Evolutionary conservation across 306 rosid genomes (phyloP).

Genomic region (Pyrus betulifolia): DNA sequence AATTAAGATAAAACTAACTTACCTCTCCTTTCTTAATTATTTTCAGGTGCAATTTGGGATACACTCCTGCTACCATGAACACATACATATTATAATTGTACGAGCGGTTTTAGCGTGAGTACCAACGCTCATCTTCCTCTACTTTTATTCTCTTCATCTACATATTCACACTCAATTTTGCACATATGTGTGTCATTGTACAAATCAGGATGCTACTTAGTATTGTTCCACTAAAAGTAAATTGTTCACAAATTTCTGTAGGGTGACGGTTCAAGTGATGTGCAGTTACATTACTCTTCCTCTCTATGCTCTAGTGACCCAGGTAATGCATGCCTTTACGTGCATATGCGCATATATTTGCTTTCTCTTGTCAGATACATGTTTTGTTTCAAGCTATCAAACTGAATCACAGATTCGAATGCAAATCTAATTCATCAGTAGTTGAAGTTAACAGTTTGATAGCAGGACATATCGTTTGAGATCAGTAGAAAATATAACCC

Average conservation of each 20-base stretch:
- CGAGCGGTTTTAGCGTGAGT: constrained; percentile 51
- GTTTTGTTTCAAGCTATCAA: neutral
- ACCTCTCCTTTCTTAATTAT: neutral
- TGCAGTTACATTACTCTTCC: constrained; percentile 62
- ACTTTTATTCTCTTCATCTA: neutral
- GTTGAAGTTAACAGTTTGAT: neutral
- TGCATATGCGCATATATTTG: neutral
- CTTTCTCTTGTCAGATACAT: neutral
- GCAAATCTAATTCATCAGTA: neutral
- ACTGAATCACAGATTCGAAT: neutral
- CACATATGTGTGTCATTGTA: neutral
- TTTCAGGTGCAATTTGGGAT: constrained; percentile 45
- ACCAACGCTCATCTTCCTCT: neutral
- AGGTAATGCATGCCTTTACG: constrained; percentile 20
- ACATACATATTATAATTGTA: constrained; percentile 13
- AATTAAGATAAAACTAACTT: neutral
- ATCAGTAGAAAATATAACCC: neutral
- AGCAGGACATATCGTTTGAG: neutral
- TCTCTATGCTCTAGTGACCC: constrained; percentile 61
- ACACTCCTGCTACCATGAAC: constrained; percentile 52
- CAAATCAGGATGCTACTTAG: neutral
- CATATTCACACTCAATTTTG: neutral
- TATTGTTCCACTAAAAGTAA: neutral
- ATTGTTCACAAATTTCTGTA: constrained; percentile 9
- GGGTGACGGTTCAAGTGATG: constrained; percentile 50